Percentiles rank a stretch among this genome's conserved stretches.
These are phyloP conservation scores for Rhodosporidiobolus odoratus DNA, from an alignment of 768 basidiomycete genomes.

Conservation along the genomic window DNA sequence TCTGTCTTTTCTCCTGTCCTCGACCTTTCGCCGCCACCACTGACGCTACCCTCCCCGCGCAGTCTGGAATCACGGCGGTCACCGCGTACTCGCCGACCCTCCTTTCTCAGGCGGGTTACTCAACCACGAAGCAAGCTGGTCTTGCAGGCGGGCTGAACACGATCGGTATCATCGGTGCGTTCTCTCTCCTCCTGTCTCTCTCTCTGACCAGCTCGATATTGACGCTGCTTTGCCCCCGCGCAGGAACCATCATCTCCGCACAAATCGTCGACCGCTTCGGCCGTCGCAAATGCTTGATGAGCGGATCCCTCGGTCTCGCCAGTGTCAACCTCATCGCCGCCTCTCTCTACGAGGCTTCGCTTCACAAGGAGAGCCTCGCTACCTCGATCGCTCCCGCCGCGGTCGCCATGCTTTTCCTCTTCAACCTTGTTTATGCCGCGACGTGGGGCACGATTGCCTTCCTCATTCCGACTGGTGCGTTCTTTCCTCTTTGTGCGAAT, in stretches of 20 bases:
- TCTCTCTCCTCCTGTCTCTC: neutral
- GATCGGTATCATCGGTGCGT: conserved; percentile 37
- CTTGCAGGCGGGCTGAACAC: conserved; percentile 39
- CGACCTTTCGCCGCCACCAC: neutral
- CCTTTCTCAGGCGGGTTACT: conserved; percentile 38
- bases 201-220: neutral
- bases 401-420: conserved; percentile 51
- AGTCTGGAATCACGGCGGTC: conserved; percentile 36
- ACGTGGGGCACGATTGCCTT: conserved; percentile 39
- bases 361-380: conserved; percentile 17
- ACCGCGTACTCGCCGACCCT: conserved; percentile 38
- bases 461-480: conserved; percentile 16
- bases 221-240: neutral
- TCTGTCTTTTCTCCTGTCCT: neutral
- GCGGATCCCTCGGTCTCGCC: conserved; percentile 16
- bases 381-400: conserved; percentile 37
- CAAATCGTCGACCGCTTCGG: conserved; percentile 14
- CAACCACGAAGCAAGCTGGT: conserved; percentile 36
- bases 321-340: conserved; percentile 33
- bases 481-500: neutral
- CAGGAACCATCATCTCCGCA: conserved; percentile 31
- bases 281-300: conserved; percentile 35
- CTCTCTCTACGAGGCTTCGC: conserved; percentile 35
- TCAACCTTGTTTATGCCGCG: conserved; percentile 45
- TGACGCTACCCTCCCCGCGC: neutral